Base-by-base conservation (phyloP, 129 eudicot genomes). In the Flaveria brownii region DNA sequence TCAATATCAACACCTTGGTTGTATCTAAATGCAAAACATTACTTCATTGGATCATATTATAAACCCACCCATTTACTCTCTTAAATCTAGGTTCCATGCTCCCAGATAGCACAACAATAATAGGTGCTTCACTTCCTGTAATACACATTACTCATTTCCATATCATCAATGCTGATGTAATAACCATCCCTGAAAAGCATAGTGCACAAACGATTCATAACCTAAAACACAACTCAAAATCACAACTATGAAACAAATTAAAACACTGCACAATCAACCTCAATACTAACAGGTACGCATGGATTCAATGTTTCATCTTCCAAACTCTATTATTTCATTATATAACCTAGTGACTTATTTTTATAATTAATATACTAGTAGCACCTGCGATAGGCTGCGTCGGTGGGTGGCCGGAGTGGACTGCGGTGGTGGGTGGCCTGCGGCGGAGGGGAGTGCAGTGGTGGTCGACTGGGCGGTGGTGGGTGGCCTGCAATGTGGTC, bases 101-200 rank as follows among this genome's bases (percentile, higher is more conserved):
- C 6, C 78, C 78, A 25, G 78, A 74, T 43, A 74, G 15, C 49
- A 74, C 78, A 74, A 61, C 78, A 0, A 74, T 61, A 45, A 60
- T 9, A 45, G 78, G 78, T 2, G 47, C 22, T 26, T 74, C 71
- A 28, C 60, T 74, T 45, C 78, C 78, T n/a, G 70, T 61, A 45
- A 74, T 61, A 61, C 71, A 74, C 78, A 61, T 74, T 28, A 74
- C n/a, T 68, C 39, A 33, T 74, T 23, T 74, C 78, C 78, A 74
- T 61, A 46, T 23, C 71, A 74, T 74, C 78, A 74, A 74, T 25
- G 71, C 61, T 4, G 47, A 46, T 61, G 78, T 60, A 4, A 61
- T 39, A 61, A 74, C 33, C 71, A 74, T 61, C 46, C 78, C 78
- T 46, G 59, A 74, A 61, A 74, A 26, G 4, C 28, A 61, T 14